Evolutionary conservation across 768 basidiomycete genomes (phyloP).

Genomic region (Polyporus arcularius): DNA sequence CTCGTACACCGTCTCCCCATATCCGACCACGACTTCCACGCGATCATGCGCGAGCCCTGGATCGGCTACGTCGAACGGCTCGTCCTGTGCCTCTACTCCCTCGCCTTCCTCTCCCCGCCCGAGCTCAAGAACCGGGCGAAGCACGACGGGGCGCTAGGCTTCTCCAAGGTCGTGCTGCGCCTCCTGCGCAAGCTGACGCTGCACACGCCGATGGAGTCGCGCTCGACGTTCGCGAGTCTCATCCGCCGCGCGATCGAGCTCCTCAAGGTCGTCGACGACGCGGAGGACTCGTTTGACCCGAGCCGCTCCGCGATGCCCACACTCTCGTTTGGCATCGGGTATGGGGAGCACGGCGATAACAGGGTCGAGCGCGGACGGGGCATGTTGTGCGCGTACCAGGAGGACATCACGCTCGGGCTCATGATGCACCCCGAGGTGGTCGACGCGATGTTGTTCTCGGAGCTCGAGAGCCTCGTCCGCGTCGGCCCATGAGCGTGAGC

Average conservation of each 20-base stretch:
- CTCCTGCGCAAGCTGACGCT: slow-evolving; percentile 66
- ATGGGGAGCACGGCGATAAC: slow-evolving; percentile 69
- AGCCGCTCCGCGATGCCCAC: slow-evolving; percentile 58
- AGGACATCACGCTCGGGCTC: slow-evolving; percentile 65
- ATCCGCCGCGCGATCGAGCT: slow-evolving; percentile 73
- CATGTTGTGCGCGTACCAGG: slow-evolving; percentile 70
- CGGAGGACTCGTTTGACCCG: slow-evolving; percentile 71
- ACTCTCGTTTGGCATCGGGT: slow-evolving; percentile 85
- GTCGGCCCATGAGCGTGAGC: slow-evolving; percentile 46
- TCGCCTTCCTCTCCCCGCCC: slow-evolving; percentile 82
- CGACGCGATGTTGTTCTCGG: slow-evolving; percentile 73
- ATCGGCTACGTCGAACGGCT: slow-evolving; percentile 78
- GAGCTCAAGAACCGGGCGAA: slow-evolving; percentile 73
- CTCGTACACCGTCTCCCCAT: slow-evolving; percentile 87
- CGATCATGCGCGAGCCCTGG: slow-evolving; percentile 63
- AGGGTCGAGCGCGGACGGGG: slow-evolving; percentile 73
- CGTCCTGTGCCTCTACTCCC: slow-evolving; percentile 80
- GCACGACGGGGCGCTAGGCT: slow-evolving; percentile 62
- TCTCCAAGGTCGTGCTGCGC: slow-evolving; percentile 69
- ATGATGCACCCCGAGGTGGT: slow-evolving; percentile 67
- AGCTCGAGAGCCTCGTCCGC: slow-evolving; percentile 77
- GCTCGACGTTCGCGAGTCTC: slow-evolving; percentile 53
- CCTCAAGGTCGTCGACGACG: slow-evolving; percentile 78
- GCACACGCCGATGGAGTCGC: slow-evolving; percentile 49
- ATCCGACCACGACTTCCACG: slow-evolving; percentile 69